These are phyloP conservation scores for Boletellus ananas DNA, from an alignment of 768 basidiomycete species.

Conservation along the genomic window DNA sequence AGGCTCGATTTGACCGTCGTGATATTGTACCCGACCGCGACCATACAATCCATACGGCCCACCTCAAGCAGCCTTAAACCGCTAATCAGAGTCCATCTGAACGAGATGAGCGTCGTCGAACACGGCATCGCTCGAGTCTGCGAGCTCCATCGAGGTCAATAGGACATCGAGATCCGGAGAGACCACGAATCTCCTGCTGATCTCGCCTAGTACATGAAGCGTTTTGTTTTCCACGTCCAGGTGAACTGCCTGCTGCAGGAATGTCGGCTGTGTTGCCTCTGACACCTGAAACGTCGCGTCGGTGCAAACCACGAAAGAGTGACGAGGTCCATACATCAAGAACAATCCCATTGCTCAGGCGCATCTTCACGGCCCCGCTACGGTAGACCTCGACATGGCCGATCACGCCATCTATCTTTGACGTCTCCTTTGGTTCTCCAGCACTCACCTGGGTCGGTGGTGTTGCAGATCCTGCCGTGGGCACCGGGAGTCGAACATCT, in stretches of 20 bases:
- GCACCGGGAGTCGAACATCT: slow-evolving; percentile 51
- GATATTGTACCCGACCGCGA: not conserved
- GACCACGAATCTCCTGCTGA: slow-evolving; percentile 79
- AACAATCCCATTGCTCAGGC: slow-evolving; percentile 73
- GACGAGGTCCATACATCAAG: slow-evolving; percentile 57
- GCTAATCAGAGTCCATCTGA: slow-evolving; percentile 44
- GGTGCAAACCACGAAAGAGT: not conserved
- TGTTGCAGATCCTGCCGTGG: slow-evolving; percentile 24
- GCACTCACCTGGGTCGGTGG: slow-evolving; percentile 16
- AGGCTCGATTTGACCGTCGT: not conserved
- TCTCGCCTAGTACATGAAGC: slow-evolving; percentile 76
- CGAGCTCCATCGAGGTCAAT: slow-evolving; percentile 58
- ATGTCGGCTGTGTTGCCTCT: slow-evolving; percentile 79
- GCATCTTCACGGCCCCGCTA: slow-evolving; percentile 85
- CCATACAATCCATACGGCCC: not conserved
- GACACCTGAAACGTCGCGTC: slow-evolving; percentile 51
- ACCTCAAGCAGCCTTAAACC: not conserved
- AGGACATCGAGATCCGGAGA: slow-evolving; percentile 81
- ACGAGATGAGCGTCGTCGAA: slow-evolving; percentile 48
- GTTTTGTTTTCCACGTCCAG: slow-evolving; percentile 58
- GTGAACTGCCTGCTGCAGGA: slow-evolving; percentile 82
- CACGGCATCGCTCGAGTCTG: slow-evolving; percentile 35
- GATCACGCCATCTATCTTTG: slow-evolving; percentile 67
- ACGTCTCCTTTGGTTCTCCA: slow-evolving; percentile 27
- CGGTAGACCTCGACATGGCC: slow-evolving; percentile 83